Conservation (phyloP, 129 eudicot genomes). For the Deinandra increscens region DNA sequence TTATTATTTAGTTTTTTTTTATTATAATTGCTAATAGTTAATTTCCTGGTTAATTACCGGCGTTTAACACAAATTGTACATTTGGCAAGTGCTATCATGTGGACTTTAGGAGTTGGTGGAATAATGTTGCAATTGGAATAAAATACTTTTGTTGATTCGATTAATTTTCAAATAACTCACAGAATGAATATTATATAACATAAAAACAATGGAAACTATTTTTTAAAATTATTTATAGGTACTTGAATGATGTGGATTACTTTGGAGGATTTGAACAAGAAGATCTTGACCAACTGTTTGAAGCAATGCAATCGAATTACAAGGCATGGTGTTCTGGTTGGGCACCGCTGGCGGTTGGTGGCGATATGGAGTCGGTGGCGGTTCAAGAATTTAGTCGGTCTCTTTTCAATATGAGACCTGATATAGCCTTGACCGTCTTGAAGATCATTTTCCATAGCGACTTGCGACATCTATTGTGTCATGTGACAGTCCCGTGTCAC, state of each 20-base stretch:
- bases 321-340: conserved; percentile 92
- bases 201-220: too few species aligned
- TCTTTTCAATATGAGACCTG: conserved; percentile 92
- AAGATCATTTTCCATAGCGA: conserved; percentile 80
- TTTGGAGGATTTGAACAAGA: conserved; percentile 89
- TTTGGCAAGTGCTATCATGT: conserved; percentile 18
- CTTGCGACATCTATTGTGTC: conserved; percentile 61
- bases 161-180: too few species aligned
- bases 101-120: neutral
- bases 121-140: too few species aligned
- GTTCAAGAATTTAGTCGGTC: conserved; percentile 95
- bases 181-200: too few species aligned
- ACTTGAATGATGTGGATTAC: conserved; percentile 81
- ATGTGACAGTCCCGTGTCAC: conserved; percentile 77
- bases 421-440: conserved; percentile 76
- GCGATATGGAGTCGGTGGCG: conserved; percentile 78
- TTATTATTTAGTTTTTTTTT: too few species aligned
- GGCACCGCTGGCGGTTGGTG: conserved; percentile 87
- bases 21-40: neutral
- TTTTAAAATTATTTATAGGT: conserved; percentile 40
- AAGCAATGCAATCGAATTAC: conserved; percentile 77
- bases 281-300: conserved; percentile 72
- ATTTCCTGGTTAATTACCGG: neutral
- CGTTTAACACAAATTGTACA: neutral
- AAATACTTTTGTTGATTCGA: too few species aligned